Evolutionary conservation across 495 filamentous ascomycete genomes (phyloP), one percentile per base, ranked within the genome.

Genomic region (Penicillium mononematosum): DNA sequence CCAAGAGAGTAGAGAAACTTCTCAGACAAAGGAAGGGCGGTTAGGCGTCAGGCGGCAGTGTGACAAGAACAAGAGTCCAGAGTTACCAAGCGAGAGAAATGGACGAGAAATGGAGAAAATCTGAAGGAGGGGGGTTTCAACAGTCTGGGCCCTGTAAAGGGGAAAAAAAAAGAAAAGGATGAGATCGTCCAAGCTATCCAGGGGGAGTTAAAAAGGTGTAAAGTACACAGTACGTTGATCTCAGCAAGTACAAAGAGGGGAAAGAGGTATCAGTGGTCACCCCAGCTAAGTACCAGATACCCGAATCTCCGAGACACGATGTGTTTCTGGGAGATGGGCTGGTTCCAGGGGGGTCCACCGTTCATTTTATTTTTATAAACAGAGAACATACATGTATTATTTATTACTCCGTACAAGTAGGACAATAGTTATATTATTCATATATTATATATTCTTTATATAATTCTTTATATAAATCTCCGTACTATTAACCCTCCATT

Each of bases 41-140:
- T 50, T 45, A 39, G 62, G 63, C 67, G 64, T 68, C 59, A 69
- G 62, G 65, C 71, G 66, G 69, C 66, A 69, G 62, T 65, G 70
- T 63, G 64, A 70, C 65, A 51, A 63, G 52, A 60, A 70, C 65
- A 51, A 63, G 52, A 60, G 63, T 58, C 64, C 61, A 70, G 64
- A 60, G 58, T 55, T 34, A 64, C 62, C 62, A 65, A 70, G 68
- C 63, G 65, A 70, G 50, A 53, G 67, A 64, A 67, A 68, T 59
- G 56, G 63, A 71, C 62, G 45, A 50, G 29, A 25, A 27, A 46
- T 16, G 14, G 34, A 14, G 17, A 42, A 29, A 34, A 3, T 5
- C 11, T 24, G 31, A 36, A 31, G 10, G 36, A 19, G 24, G 8
- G 24, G 8, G 42, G 8, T n/a, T 31, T 31, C 29, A 31, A 20